These are phyloP conservation scores for Rasamsonia emersonii DNA, from an alignment of 2,329 filamentous ascomycete species.

Conservation along the genomic window DNA sequence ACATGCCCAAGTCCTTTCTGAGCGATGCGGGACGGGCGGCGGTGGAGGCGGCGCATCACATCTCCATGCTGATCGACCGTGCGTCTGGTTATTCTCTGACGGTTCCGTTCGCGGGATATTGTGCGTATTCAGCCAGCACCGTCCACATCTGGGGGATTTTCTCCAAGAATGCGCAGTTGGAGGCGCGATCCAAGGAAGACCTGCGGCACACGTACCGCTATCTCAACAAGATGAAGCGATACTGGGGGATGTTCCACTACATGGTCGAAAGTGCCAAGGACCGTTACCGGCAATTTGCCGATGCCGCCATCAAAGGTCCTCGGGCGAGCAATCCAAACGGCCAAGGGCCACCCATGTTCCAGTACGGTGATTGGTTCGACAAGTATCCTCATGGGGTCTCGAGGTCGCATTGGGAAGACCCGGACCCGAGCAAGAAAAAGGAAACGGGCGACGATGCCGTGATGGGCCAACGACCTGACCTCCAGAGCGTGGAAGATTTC, in stretches of 20 bases:
- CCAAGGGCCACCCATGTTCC: slow-evolving; percentile 59
- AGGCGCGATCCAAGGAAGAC: slow-evolving; percentile 72
- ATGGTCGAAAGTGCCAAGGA: slow-evolving; percentile 89
- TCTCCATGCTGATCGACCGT: slow-evolving; percentile 75
- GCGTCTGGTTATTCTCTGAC: slow-evolving; percentile 71
- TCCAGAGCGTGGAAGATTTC: slow-evolving; percentile 93
- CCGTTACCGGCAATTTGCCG: slow-evolving; percentile 75
- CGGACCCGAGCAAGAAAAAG: slow-evolving; percentile 56
- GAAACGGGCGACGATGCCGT: slow-evolving; percentile 81
- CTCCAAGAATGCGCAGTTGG: slow-evolving; percentile 68
- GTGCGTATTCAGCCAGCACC: slow-evolving; percentile 83
- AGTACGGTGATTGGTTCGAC: slow-evolving; percentile 97
- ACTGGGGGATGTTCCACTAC: slow-evolving; percentile 98
- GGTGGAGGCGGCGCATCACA: slow-evolving; percentile 74
- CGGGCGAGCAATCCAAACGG: slow-evolving; percentile 20
- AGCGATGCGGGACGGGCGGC: slow-evolving; percentile 66
- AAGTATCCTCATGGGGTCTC: slow-evolving; percentile 88
- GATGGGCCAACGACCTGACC: slow-evolving; percentile 75
- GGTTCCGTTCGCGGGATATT: slow-evolving; percentile 90
- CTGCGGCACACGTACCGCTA: slow-evolving; percentile 83
- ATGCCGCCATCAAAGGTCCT: slow-evolving; percentile 62
- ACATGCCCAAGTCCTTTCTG: slow-evolving; percentile 70
- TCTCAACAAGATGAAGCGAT: slow-evolving; percentile 87
- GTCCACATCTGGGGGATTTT: slow-evolving; percentile 93
- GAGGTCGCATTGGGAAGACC: slow-evolving; percentile 72